Base-by-base conservation (phyloP, 2,329 filamentous ascomycete species). In the Colletotrichum gloeosporioides region DNA sequence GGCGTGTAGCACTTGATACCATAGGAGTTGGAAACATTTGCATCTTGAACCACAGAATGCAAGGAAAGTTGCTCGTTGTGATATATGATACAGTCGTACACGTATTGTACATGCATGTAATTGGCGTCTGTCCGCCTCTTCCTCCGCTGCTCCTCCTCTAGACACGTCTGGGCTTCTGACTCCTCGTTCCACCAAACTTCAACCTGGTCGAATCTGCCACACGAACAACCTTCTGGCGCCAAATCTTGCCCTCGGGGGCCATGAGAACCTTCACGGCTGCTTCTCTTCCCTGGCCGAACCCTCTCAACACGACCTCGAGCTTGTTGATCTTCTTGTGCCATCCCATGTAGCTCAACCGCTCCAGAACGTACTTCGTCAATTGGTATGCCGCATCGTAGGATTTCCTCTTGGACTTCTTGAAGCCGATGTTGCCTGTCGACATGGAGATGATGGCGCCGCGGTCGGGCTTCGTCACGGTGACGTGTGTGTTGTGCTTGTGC, bases 131-230 rank as follows among this genome's bases (percentile, higher is more conserved):
- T 29, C 15, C 63, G 49, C 57, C 53, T 10, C 61, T 55, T 64
- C n/a, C 12, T 59, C 9, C 69, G 31, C 34, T 59, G 53, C 55
- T 32, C 1, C 36, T 25, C 6, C 22, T 67, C 78, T 85, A 88
- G 88, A 99, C 87, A 88, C 97, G 94, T 86, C 96, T 96, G 53
- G 93, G 94, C 84, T 93, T 95, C 85, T 91, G 91, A 88, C 95
- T 96, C 86, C 96, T 95, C 53, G 95, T 95, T 82, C 97, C 98
- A 86, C 96, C 97, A 89, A 99, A 98, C 89, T 99, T 99, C 85
- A 99, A 86, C 81, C 94, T 94, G 71, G 96, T 99, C 55, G 92
- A 90, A 87, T 99, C 97, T 36, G 95, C 93, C 77, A 99, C 94
- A 80, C 93, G 93, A 57, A 92, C 88, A 79, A 99, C 94, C 87